Percentiles rank a stretch among this genome's conserved stretches.
phyloP scores from a whole-genome alignment of 1,284 basidiomycete genomes.

The Mycena sp. region DNA sequence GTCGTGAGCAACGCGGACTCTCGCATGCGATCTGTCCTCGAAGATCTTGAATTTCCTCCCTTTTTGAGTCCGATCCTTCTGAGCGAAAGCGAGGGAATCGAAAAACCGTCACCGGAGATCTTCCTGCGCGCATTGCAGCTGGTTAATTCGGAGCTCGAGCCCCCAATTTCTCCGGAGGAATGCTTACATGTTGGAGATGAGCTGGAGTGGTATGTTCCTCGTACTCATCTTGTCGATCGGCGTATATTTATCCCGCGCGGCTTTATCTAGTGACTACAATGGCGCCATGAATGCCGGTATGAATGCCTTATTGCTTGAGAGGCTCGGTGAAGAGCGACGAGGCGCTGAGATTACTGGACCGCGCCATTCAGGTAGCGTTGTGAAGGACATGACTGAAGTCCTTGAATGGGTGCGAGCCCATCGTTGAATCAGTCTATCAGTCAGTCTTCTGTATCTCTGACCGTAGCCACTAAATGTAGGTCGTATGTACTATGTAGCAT shows the following conservation, averaged over 20 bases:
- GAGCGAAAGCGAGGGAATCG: constrained; percentile 71
- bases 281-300: constrained; percentile 70
- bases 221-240: background rate
- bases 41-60: constrained; percentile 62
- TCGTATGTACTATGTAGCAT: too few species aligned
- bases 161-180: constrained; percentile 49
- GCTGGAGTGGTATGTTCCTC: constrained; percentile 58
- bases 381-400: constrained; percentile 54
- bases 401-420: constrained; percentile 34
- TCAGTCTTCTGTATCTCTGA: too few species aligned
- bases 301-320: constrained; percentile 63
- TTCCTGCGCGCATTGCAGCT: constrained; percentile 57
- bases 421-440: constrained; percentile 35
- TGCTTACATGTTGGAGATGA: constrained; percentile 81
- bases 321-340: constrained; percentile 56
- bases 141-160: constrained; percentile 39
- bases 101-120: constrained; percentile 72
- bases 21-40: constrained; percentile 68
- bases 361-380: constrained; percentile 47
- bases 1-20: constrained; percentile 77
- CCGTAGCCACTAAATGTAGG: too few species aligned
- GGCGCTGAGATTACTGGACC: constrained; percentile 58
- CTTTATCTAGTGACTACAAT: constrained; percentile 67
- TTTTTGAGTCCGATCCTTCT: constrained; percentile 64
- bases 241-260: constrained; percentile 6